Evolutionary conservation across 139 green algal genomes (phyloP), one percentile per base, ranked within the genome.

Genomic region (Nannochloris sp.): DNA sequence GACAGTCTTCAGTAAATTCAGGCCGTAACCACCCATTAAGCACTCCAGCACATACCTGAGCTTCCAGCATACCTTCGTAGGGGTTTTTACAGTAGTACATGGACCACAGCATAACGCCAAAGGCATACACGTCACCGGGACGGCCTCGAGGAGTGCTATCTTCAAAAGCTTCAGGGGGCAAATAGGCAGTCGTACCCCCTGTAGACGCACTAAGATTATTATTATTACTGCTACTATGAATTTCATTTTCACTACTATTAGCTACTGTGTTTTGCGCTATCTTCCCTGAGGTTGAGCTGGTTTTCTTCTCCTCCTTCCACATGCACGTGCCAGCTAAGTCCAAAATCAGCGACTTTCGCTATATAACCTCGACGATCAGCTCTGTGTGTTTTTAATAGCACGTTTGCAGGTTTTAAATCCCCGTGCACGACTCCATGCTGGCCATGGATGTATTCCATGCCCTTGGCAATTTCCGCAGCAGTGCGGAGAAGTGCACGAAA

Each of bases 351-450:
- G 15, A 86, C 68, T 63, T 78, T 84, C 44, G 70, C 70, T 10
- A 82, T 65, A 56, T 76, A 83, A 14, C 78, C 78, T 1, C 74
- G 51, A 6, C 69, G 36, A 61, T 84, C 78, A 12, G 71, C 66
- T 36, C 60, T 65, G 58, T 86, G 73, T 10, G 63, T 79, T 54
- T 81, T 83, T 1, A 87, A 68, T 61, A 88, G 73, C 37, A 87
- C 73, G 56, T 88, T 88, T 53, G 68, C 69, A 7, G 68, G 66
- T 69, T 87, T 86, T 23, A 87, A 71, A 53, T 87, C 79, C 45
- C 34, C 23, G 13, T 65, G 23, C 9, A 2, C 27, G 32, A 39
- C 31, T 1, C 25, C 25, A 55, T 37, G 2, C 46, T 72, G 65
- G 33, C 62, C 68, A 54, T 84, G 77, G 19, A 84, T 77, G 65